Base-by-base conservation (phyloP, 495 filamentous ascomycete species). In the Pyrenula aspistea region DNA sequence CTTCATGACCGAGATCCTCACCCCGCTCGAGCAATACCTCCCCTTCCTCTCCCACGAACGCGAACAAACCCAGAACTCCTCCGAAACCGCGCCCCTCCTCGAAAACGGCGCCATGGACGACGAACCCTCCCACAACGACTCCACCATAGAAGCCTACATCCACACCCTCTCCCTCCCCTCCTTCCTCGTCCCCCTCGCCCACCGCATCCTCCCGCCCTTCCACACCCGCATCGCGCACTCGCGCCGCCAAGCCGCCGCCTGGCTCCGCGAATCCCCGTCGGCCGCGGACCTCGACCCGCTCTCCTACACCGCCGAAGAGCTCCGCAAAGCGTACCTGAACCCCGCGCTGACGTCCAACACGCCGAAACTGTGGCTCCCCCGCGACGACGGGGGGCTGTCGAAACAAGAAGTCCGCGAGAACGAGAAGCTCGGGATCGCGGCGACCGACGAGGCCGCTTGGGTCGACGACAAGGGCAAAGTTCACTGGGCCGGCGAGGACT, bases 121-220 rank as follows among this genome's bases (percentile, higher is more conserved):
- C n/a, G n/a, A n/a, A n/a, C n/a, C n/a, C n/a, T n/a, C n/a, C n/a
- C n/a, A n/a, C n/a, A n/a, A n/a, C 31, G 31, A 42, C 4, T 4
- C 4, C 31, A 42, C 31, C 31, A 4, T 59, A 49, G 15, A 20
- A 48, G 56, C 61, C 55, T 57, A 51, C 54, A 4, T 25, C 19
- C 24, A 50, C 23, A 58, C 58, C 19, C 50, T 58, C 21, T 55
- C 67, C 62, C 25, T 67, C 62, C 47, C 10, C 2, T 57, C 66
- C 20, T 61, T 68, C 10, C 23, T 51, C 20, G 49, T 62, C 21
- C 61, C 72, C 2, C 68, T 91, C 50, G 67, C 74, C 58, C 85
- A 84, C 62, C 93, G 85, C 74, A 76, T 95, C 60, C 83, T 85
- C 61, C 90, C 90, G 0, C 85, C 91, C 73, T 71, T 84, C 20